Evolutionary conservation across 2,329 filamentous ascomycete species (phyloP), one percentile per base, ranked within the genome.

Genomic region (Colletotrichum musicola): DNA sequence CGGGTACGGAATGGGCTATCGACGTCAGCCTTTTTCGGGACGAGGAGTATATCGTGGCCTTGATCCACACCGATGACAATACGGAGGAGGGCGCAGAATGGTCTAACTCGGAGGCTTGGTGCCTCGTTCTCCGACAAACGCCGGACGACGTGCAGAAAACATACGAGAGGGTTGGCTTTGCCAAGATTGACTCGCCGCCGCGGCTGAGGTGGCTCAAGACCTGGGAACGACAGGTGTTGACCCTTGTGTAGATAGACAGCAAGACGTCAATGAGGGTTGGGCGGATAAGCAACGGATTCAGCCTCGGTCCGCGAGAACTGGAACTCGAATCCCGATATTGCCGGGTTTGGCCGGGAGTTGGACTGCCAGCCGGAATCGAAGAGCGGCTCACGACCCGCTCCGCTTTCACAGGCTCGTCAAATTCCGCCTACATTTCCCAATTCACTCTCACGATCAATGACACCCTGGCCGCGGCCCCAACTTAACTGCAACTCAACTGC

Each of bases 401-500:
- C 30, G 30, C 30, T 35, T 38, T 38, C 18, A 1, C 3, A 56
- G 35, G 20, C 50, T 60, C 35, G 58, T 56, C 30, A 25, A 56
- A 40, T 46, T 44, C 58, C 42, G 44, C 35, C 30, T 20, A 30
- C 16, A 25, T 42, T 63, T 27, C 35, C 46, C 56, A 58, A 63
- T 57, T 10, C 16, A 27, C 44, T 51, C 42, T 20, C 25, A 13
- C 51, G 9, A 35, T 35, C 16, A 25, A 4, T 25, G 22, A 25
- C 7, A 57, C 18, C 62, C 40, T 16, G 18, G 40, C n/a, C 4
- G 10, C 20, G 4, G 16, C 51, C 12, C 53, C 13, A 46, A 46
- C 47, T 13, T 6, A 38, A 58, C 22, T 58, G 59, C 60, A 25
- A 53, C 46, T 51, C 16, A 22, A 47, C 47, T 68, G 64, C 64